phyloP scores from a whole-genome alignment of 768 basidiomycete genomes.

The Lactarius vividus region DNA sequence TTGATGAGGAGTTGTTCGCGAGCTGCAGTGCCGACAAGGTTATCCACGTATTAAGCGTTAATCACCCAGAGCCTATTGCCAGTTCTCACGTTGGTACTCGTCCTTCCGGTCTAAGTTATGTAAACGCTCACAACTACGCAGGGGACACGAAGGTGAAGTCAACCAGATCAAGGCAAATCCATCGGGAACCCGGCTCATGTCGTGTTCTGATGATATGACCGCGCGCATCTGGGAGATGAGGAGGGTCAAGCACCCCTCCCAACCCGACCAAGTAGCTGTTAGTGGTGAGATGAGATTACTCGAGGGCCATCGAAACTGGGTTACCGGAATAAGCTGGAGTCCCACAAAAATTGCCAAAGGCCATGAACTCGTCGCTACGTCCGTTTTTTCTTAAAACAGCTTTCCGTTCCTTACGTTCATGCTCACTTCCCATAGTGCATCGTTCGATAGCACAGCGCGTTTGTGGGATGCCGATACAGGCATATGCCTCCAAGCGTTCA shows the following conservation, averaged over 20 bases:
- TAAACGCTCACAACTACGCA: slow-evolving; percentile 31
- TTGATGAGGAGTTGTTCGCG: slow-evolving; percentile 66
- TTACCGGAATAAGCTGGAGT: slow-evolving; percentile 71
- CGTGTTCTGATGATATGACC: slow-evolving; percentile 79
- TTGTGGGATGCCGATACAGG: slow-evolving; percentile 83
- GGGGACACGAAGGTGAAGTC: slow-evolving; percentile 74
- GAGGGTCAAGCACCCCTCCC: slow-evolving; percentile 37
- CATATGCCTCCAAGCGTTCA: slow-evolving; percentile 67
- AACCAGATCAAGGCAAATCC: slow-evolving; percentile 74
- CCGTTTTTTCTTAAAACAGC: slow-evolving; percentile 30
- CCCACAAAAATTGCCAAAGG: slow-evolving; percentile 46
- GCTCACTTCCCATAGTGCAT: slow-evolving; percentile 47
- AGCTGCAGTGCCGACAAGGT: slow-evolving; percentile 69
- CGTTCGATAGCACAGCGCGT: slow-evolving; percentile 77
- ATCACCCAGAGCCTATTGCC: slow-evolving; percentile 51
- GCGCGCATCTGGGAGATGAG: slow-evolving; percentile 74
- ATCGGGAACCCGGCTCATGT: slow-evolving; percentile 64
- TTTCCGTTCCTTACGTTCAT: slow-evolving; percentile 1
- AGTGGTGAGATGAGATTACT: slow-evolving; percentile 43
- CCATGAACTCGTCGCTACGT: slow-evolving; percentile 73
- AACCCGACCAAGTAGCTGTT: slow-evolving; percentile 21
- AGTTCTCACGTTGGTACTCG: slow-evolving; percentile 54
- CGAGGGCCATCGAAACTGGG: slow-evolving; percentile 61
- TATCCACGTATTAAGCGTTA: slow-evolving; percentile 60
- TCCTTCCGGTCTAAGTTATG: background rate